Evolutionary conservation across 805 yeast species (phyloP).

Genomic region (Phaffomyces opuntiae): DNA sequence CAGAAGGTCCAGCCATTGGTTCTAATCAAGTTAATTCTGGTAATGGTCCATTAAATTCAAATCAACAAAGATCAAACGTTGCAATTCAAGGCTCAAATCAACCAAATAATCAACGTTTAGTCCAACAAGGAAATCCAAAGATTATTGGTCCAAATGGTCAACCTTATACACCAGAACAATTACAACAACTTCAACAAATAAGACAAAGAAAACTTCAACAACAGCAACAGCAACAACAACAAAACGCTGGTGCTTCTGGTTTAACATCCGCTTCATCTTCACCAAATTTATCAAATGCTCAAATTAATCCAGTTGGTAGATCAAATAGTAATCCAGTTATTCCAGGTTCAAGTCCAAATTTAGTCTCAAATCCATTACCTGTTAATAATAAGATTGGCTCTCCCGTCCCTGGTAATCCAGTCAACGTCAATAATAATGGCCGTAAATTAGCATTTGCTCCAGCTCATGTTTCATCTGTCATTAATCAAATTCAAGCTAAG

Average conservation of each 20-base stretch:
- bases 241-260: not conserved
- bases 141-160: slow-evolving; percentile 39
- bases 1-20: not conserved
- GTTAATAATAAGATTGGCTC: not conserved
- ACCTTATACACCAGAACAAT: slow-evolving; percentile 53
- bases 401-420: not conserved
- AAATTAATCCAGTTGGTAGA: slow-evolving; percentile 7
- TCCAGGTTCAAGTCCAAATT: slow-evolving; percentile 10
- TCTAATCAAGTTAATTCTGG: not conserved
- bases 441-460: slow-evolving; percentile 36
- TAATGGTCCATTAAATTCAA: not conserved
- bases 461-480: slow-evolving; percentile 58
- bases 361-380: slow-evolving; percentile 5
- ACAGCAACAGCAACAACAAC: slow-evolving; percentile 8
- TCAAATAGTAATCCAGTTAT: slow-evolving; percentile 17
- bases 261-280: slow-evolving; percentile 10
- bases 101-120: not conserved
- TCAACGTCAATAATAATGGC: slow-evolving; percentile 3
- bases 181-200: slow-evolving; percentile 48
- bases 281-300: slow-evolving; percentile 11
- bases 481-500: slow-evolving; percentile 57
- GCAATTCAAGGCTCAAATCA: slow-evolving; percentile 1
- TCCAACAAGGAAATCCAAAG: slow-evolving; percentile 5
- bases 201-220: slow-evolving; percentile 17
- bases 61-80: not conserved